Conservation (phyloP, 805 yeast genomes). For the Schwanniomyces occidentalis region DNA sequence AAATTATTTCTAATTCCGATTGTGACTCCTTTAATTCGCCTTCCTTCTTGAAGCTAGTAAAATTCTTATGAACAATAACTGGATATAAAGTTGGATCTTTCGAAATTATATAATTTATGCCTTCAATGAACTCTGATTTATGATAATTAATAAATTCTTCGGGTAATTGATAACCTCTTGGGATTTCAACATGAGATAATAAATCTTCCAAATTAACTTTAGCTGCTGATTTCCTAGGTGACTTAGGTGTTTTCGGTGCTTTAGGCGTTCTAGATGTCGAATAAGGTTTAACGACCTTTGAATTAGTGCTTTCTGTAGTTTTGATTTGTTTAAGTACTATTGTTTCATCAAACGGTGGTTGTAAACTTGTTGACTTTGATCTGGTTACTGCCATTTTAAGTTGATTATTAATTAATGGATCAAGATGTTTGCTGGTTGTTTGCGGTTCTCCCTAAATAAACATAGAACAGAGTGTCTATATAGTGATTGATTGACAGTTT, state of each 20-base stretch:
- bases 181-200: constrained; percentile 13
- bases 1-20: constrained; percentile 19
- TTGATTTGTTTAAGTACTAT: not conserved
- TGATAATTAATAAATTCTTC: constrained; percentile 28
- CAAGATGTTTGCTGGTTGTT: too few species aligned
- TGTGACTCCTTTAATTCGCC: constrained; percentile 4
- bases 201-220: constrained; percentile 16
- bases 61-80: constrained; percentile 28
- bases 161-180: constrained; percentile 24
- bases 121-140: constrained; percentile 33
- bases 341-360: not conserved
- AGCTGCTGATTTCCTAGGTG: constrained; percentile 4
- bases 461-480: too few species aligned
- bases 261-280: not conserved
- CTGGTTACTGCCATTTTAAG: constrained; percentile 6
- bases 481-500: not conserved
- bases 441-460: too few species aligned
- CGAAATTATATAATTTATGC: constrained; percentile 26
- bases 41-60: constrained; percentile 19
- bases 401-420: not conserved
- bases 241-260: constrained; percentile 4
- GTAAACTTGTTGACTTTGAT: constrained; percentile 6
- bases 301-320: not conserved
- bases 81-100: constrained; percentile 38
- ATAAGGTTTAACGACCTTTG: not conserved